Evolutionary conservation across 495 filamentous ascomycete species (phyloP).

Genomic region (Amphirosellinia nigrospora): DNA sequence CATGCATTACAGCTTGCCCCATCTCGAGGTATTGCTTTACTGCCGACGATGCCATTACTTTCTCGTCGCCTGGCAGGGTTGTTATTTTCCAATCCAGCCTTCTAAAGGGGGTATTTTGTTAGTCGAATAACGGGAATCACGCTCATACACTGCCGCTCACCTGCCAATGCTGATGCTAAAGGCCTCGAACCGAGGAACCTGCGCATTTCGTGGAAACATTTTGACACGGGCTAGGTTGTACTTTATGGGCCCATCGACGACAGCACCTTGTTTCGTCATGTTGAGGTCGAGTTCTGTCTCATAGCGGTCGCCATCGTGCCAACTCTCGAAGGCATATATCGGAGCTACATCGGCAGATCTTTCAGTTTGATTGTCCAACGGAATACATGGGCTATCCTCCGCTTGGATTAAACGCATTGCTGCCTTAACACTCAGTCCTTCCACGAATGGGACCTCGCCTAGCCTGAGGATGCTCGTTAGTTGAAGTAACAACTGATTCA

Average conservation of each 20-base stretch:
- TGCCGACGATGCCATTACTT: constrained; percentile 31
- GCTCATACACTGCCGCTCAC: constrained; percentile 33
- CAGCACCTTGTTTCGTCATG: not conserved
- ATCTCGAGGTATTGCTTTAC: constrained; percentile 28
- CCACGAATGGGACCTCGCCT: constrained; percentile 30
- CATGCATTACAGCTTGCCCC: constrained; percentile 22
- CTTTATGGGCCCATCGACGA: constrained; percentile 13
- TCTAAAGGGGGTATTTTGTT: constrained; percentile 22
- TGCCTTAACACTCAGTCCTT: constrained; percentile 11
- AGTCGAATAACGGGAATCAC: not conserved
- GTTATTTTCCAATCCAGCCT: constrained; percentile 51
- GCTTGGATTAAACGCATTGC: constrained; percentile 37
- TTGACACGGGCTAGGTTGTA: constrained; percentile 22
- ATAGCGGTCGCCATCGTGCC: constrained; percentile 27
- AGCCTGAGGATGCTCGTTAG: constrained; percentile 29
- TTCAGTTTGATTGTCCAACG: constrained; percentile 34
- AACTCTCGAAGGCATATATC: constrained; percentile 31
- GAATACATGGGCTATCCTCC: constrained; percentile 29
- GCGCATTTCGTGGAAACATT: constrained; percentile 25
- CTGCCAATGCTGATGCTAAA: constrained; percentile 47
- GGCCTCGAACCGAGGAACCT: constrained; percentile 40
- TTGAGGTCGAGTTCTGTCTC: constrained; percentile 25
- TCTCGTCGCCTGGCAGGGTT: constrained; percentile 40
- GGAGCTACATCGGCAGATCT: constrained; percentile 29
- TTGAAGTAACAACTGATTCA: not conserved